Evolutionary conservation across 2,329 filamentous ascomycete genomes (phyloP).

Genomic region (Penicillium fuscoglaucum): DNA sequence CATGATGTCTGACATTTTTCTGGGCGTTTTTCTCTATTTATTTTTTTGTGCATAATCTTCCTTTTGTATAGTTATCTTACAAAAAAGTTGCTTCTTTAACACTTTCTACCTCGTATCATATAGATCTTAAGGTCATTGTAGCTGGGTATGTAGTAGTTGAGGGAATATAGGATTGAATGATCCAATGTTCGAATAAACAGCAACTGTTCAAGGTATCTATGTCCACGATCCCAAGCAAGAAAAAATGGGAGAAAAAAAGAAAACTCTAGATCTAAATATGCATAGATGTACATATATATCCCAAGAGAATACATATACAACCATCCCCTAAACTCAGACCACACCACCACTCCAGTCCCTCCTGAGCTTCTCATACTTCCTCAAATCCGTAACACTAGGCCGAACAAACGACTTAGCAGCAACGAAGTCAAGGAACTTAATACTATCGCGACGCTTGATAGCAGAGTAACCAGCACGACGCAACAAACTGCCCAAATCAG

Average conservation of each 20-base stretch:
- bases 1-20: slow-evolving; percentile 25
- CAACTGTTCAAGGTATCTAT: slow-evolving; percentile 13
- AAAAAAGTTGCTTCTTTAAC: slow-evolving; percentile 29
- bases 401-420: slow-evolving; percentile 42
- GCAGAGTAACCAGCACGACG: slow-evolving; percentile 60
- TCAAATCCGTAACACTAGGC: slow-evolving; percentile 58
- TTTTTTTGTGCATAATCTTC: slow-evolving; percentile 30
- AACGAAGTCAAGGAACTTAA: slow-evolving; percentile 49
- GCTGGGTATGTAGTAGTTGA: background rate
- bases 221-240: slow-evolving; percentile 3
- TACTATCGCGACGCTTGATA: slow-evolving; percentile 50
- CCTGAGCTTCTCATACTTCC: slow-evolving; percentile 57
- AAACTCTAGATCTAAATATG: slow-evolving; percentile 2
- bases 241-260: background rate
- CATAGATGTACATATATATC: background rate
- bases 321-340: slow-evolving; percentile 19
- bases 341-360: slow-evolving; percentile 49
- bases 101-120: background rate
- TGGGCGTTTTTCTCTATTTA: slow-evolving; percentile 22
- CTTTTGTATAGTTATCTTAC: slow-evolving; percentile 30
- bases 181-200: background rate
- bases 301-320: background rate
- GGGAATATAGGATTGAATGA: background rate
- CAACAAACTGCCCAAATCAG: slow-evolving; percentile 61
- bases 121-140: background rate